Evolutionary conservation across 768 basidiomycete species (phyloP).

Genomic region (Mycena albidolilacea): DNA sequence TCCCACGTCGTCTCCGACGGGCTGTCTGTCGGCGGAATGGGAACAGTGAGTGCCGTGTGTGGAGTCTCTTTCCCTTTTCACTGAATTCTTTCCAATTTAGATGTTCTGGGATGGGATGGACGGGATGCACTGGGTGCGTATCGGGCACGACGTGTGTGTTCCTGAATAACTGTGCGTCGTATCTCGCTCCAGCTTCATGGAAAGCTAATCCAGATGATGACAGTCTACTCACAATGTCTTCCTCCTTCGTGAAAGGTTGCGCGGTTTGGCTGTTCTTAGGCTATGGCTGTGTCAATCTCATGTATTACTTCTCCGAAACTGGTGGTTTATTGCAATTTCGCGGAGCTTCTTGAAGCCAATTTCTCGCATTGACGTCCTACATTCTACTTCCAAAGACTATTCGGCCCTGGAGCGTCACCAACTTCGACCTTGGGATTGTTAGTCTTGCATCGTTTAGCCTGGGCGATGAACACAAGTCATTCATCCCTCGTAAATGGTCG

Average conservation of each 20-base stretch:
- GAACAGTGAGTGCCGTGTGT: conserved; percentile 15
- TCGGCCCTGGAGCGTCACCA: too few species aligned
- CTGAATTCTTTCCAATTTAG: not conserved
- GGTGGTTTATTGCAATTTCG: too few species aligned
- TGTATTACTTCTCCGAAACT: too few species aligned
- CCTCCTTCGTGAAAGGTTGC: not conserved
- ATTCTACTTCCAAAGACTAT: too few species aligned
- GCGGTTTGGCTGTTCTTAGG: not conserved
- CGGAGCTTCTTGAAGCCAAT: too few species aligned
- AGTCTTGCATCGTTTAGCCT: too few species aligned
- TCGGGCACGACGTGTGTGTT: conserved; percentile 3
- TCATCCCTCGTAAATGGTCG: too few species aligned
- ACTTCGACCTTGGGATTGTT: too few species aligned
- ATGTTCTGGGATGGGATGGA: conserved; percentile 22
- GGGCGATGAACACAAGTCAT: too few species aligned
- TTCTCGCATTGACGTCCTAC: too few species aligned
- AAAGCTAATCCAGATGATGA: not conserved
- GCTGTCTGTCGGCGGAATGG: conserved; percentile 21
- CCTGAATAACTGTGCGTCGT: not conserved
- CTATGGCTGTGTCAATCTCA: too few species aligned
- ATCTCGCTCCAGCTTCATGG: not conserved
- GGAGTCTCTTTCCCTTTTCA: not conserved
- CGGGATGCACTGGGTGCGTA: conserved; percentile 12
- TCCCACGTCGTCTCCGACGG: conserved; percentile 17
- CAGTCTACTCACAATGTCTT: not conserved